Evolutionary conservation across 2,329 filamentous ascomycete genomes (phyloP).

Genomic region (Falciphora oryzae): DNA sequence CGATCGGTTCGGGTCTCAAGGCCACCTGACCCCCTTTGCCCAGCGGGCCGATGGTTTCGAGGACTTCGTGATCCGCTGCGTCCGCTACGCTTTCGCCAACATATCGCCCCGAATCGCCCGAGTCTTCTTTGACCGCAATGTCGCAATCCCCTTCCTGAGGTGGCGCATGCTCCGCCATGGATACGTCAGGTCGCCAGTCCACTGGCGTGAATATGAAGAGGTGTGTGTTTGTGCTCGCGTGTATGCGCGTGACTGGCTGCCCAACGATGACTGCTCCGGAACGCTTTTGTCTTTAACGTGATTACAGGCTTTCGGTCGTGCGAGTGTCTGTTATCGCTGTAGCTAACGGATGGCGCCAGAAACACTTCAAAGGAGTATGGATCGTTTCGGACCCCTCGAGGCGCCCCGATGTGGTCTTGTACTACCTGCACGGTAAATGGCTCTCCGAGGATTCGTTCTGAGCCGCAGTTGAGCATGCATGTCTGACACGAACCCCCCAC

Average conservation of each 20-base stretch:
- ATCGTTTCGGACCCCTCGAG: conserved; percentile 54
- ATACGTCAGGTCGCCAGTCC: conserved; percentile 53
- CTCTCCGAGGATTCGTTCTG: neutral
- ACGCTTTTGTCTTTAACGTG: too few relatives aligned
- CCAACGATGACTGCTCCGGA: too few relatives aligned
- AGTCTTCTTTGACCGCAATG: conserved; percentile 71
- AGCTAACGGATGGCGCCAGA: conserved; percentile 22
- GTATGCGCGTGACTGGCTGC: neutral
- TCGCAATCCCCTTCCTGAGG: conserved; percentile 66
- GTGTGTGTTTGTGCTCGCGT: conserved; percentile 27
- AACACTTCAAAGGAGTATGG: conserved; percentile 61
- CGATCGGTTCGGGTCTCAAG: conserved; percentile 43
- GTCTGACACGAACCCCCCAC: neutral
- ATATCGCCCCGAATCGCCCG: conserved; percentile 63
- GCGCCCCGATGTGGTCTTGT: conserved; percentile 70
- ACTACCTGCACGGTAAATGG: conserved; percentile 67
- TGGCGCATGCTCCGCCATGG: conserved; percentile 74
- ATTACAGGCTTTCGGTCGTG: too few relatives aligned
- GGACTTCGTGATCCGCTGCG: conserved; percentile 69
- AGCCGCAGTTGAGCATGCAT: neutral
- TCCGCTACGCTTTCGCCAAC: conserved; percentile 70
- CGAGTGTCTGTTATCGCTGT: too few relatives aligned
- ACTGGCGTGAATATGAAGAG: conserved; percentile 52
- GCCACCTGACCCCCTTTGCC: conserved; percentile 55
- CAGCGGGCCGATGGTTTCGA: conserved; percentile 67